These are phyloP conservation scores for Talaromyces amestolkiae DNA, from an alignment of 2,329 filamentous ascomycete genomes.

Conservation along the genomic window DNA sequence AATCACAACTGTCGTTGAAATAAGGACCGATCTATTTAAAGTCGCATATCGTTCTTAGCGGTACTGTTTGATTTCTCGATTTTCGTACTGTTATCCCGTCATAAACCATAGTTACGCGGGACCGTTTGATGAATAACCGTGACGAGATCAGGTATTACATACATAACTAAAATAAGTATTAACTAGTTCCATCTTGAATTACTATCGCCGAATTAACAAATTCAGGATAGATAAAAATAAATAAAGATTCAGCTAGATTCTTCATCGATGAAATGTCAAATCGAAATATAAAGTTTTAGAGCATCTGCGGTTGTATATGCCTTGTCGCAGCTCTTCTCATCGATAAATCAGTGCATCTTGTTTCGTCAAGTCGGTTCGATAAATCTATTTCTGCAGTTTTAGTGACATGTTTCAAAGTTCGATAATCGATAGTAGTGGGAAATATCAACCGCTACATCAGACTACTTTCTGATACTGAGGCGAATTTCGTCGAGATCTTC, in stretches of 20 bases:
- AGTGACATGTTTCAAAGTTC: not conserved
- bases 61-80: slow-evolving; percentile 11
- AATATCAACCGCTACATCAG: not conserved
- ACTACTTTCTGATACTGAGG: slow-evolving; percentile 25
- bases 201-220: slow-evolving; percentile 17
- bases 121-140: slow-evolving; percentile 15
- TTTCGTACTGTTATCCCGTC: not conserved
- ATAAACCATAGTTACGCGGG: slow-evolving; percentile 4
- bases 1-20: slow-evolving; percentile 2
- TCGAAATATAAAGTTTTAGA: not conserved
- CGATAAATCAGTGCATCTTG: not conserved
- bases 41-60: slow-evolving; percentile 13
- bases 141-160: slow-evolving; percentile 18
- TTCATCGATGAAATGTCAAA: not conserved
- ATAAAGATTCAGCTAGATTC: not conserved
- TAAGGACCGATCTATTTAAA: slow-evolving; percentile 8
- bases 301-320: not conserved
- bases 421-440: not conserved
- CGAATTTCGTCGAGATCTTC: slow-evolving; percentile 30
- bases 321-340: not conserved
- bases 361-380: not conserved
- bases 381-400: not conserved
- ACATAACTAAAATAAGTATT: slow-evolving; percentile 14
- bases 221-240: slow-evolving; percentile 17
- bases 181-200: slow-evolving; percentile 19